These are phyloP conservation scores for Saccharomycopsis sp. DNA, from an alignment of 805 yeast genomes.

Conservation along the genomic window DNA sequence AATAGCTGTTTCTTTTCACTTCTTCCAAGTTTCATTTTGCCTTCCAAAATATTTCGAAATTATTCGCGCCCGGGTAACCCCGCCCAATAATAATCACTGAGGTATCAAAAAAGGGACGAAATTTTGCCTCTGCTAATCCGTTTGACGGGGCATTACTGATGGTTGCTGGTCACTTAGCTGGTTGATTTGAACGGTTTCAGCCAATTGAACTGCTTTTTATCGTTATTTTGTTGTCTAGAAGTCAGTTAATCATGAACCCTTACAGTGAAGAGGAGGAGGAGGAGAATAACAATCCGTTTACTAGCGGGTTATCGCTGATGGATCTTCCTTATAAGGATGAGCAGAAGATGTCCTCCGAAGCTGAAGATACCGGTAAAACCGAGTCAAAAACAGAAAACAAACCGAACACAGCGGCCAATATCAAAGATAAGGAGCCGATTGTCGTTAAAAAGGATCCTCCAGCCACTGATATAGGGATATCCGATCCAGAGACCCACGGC, in stretches of 20 bases:
- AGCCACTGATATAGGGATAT: background rate
- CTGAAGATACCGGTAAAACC: background rate
- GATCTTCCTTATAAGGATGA: constrained; percentile 13
- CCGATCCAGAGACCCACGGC: too few species aligned
- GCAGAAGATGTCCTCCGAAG: background rate
- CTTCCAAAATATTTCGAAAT: background rate
- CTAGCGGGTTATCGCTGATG: constrained; percentile 15
- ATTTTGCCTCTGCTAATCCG: background rate
- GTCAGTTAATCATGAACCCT: background rate
- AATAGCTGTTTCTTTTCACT: too few species aligned
- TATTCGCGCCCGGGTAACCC: background rate
- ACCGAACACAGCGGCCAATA: background rate
- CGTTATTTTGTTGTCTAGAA: background rate
- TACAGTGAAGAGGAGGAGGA: constrained; percentile 13
- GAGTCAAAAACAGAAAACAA: background rate
- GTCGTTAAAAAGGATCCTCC: background rate
- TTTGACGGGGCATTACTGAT: background rate
- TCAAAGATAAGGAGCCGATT: background rate
- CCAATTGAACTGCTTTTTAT: background rate
- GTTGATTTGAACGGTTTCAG: too few species aligned
- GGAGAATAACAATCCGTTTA: constrained; percentile 21
- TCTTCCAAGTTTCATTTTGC: background rate
- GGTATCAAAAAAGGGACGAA: background rate
- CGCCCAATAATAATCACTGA: background rate
- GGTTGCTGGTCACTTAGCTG: too few species aligned